Conservation (phyloP, 495 filamentous ascomycete genomes). For the Hypoxylon rickii region DNA sequence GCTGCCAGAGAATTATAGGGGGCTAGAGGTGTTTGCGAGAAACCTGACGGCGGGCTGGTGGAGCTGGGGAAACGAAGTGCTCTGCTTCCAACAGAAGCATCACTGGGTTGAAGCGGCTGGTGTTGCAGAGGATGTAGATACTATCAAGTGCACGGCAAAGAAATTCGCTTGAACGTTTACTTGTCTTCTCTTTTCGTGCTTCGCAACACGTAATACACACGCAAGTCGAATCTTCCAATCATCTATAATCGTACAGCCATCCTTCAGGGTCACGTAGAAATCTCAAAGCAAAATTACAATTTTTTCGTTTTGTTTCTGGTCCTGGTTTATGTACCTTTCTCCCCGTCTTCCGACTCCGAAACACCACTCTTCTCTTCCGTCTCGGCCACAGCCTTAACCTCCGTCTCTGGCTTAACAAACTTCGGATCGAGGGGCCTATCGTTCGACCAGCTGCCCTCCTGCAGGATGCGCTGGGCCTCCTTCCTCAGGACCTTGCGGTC, state of each 20-base stretch:
- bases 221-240: slow-evolving; percentile 11
- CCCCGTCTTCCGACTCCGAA: no score
- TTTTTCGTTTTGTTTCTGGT: no score
- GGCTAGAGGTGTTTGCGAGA: slow-evolving; percentile 86
- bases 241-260: slow-evolving; percentile 34
- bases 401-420: slow-evolving; percentile 40
- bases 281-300: no score
- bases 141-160: background rate
- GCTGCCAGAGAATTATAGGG: slow-evolving; percentile 58
- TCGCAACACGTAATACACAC: slow-evolving; percentile 11
- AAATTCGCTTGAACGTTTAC: background rate
- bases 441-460: slow-evolving; percentile 44
- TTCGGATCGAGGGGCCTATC: slow-evolving; percentile 36
- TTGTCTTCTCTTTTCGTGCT: slow-evolving; percentile 1
- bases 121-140: slow-evolving; percentile 3
- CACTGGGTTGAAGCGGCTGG: slow-evolving; percentile 59
- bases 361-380: no score
- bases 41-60: slow-evolving; percentile 87
- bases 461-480: slow-evolving; percentile 64
- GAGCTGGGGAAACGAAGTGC: slow-evolving; percentile 84
- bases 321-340: no score
- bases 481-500: slow-evolving; percentile 48
- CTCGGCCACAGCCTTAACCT: no score
- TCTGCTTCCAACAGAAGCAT: slow-evolving; percentile 75
- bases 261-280: background rate